Conservation (phyloP, 352 stramenopile genomes). For the Globisporangium cystogenes region DNA sequence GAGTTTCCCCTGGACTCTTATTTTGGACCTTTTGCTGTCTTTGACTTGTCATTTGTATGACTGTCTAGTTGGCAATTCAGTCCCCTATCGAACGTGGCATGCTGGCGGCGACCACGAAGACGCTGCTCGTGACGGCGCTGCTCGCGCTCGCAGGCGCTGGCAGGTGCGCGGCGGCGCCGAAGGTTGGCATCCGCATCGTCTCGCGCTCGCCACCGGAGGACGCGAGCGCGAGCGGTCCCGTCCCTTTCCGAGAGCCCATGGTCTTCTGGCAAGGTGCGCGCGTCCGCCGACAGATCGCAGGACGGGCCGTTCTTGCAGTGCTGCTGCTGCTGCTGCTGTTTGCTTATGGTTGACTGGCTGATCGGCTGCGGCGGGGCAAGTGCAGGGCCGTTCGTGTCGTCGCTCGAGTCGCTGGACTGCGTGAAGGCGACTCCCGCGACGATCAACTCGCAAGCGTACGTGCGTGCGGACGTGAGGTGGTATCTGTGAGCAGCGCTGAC, state of each 20-base stretch:
- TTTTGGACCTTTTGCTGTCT: too few relatives aligned
- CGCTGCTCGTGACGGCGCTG: conserved; percentile 15
- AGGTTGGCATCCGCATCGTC: conserved; percentile 60
- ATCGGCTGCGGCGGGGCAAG: not conserved
- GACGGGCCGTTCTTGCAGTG: not conserved
- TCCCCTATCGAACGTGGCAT: not conserved
- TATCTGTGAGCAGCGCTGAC: not conserved
- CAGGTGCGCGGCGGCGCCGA: conserved; percentile 30
- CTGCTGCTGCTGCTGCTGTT: not conserved
- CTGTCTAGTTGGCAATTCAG: too few relatives aligned
- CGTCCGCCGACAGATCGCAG: not conserved
- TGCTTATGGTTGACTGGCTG: too few relatives aligned
- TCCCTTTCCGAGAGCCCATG: conserved; percentile 46
- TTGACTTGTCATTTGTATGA: too few relatives aligned
- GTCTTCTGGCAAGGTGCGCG: conserved; percentile 28
- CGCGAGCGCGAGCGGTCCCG: conserved; percentile 14
- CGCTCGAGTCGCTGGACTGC: conserved; percentile 26
- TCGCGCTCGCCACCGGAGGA: conserved; percentile 19
- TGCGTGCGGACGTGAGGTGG: not conserved
- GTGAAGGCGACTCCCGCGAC: conserved; percentile 35
- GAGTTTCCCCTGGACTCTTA: not conserved
- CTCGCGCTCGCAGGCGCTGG: conserved; percentile 19
- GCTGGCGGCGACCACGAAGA: not conserved
- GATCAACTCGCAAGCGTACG: conserved; percentile 40
- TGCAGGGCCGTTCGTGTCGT: conserved; percentile 33